Evolutionary conservation across 495 filamentous ascomycete species (phyloP), one percentile per base, ranked within the genome.

Genomic region (Cairneyella variabilis): DNA sequence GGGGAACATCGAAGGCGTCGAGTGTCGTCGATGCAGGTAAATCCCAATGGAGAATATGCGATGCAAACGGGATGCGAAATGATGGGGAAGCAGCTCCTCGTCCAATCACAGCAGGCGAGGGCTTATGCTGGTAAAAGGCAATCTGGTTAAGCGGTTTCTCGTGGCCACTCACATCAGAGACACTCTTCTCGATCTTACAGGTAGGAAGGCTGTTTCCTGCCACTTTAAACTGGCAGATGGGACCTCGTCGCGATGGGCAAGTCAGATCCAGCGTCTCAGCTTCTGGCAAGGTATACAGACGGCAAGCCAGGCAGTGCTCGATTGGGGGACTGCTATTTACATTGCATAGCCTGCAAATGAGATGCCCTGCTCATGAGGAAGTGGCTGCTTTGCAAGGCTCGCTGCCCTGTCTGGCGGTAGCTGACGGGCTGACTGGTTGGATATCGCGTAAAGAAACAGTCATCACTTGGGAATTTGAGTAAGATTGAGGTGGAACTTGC

Each of bases 81-180:
- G 22, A 36, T 36, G 27, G 44, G 17, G 25, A 20, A 25, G 20
- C 17, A 20, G 25, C 16, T 28, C 30, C 30, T 16, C 22, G 10
- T 26, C 48, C 54, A 56, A 58, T 52, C 20, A 41, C 17, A 26
- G 17, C 3, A 43, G n/a, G 16, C 38, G 36, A 25, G 4, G 22
- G 38, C 16, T 23, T 42, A 47, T 58, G 56, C 56, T 50, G 22
- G 25, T 20, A 12, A 1, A 16, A 50, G 36, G 38, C 51, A 53
- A 54, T 58, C 50, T 53, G 38, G 45, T 49, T 58, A 58, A 51
- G 56, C 51, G 14, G 48, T 47, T 52, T 57, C 48, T 57, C 16
- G 14, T 47, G 46, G 22, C 56, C 56, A 58, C 43, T 58, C 56
- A 58, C 32, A 48, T 21, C 8, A 16, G 45, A 54, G 51, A 45